These are phyloP conservation scores for Zizania palustris DNA, from an alignment of 202 grass and related monocot genomes.

Conservation along the genomic window DNA sequence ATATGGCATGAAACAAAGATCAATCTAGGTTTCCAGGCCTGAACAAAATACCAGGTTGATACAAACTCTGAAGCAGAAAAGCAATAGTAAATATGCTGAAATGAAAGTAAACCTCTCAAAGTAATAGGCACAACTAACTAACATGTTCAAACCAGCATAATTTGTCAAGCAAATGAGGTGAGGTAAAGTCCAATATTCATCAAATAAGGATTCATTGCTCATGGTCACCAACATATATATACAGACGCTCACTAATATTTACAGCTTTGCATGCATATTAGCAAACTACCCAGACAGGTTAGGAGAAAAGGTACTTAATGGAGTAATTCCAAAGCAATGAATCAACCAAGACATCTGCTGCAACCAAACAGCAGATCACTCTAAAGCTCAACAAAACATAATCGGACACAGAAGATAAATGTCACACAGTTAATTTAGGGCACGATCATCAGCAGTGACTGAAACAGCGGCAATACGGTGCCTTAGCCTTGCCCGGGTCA, in stretches of 20 bases:
- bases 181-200: background rate
- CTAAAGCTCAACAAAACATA: background rate
- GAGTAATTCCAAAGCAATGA: background rate
- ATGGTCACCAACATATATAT: background rate
- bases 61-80: background rate
- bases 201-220: background rate
- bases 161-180: background rate
- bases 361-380: background rate
- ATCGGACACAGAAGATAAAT: background rate
- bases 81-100: background rate
- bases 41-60: background rate
- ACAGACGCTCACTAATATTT: constrained; percentile 15
- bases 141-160: background rate
- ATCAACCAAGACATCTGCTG: background rate
- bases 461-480: constrained; percentile 31
- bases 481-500: constrained; percentile 53
- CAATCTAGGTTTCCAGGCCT: background rate
- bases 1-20: background rate
- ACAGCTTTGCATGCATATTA: constrained; percentile 13
- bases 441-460: background rate
- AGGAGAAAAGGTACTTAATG: background rate
- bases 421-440: constrained; percentile 1
- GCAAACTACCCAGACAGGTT: background rate
- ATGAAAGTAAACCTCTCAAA: background rate
- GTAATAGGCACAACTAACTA: background rate